Percentiles rank a stretch among this genome's conserved stretches.
These are phyloP conservation scores for Stephania yunnanensis DNA, from an alignment of 164 flowering plant species.

Conservation along the genomic window DNA sequence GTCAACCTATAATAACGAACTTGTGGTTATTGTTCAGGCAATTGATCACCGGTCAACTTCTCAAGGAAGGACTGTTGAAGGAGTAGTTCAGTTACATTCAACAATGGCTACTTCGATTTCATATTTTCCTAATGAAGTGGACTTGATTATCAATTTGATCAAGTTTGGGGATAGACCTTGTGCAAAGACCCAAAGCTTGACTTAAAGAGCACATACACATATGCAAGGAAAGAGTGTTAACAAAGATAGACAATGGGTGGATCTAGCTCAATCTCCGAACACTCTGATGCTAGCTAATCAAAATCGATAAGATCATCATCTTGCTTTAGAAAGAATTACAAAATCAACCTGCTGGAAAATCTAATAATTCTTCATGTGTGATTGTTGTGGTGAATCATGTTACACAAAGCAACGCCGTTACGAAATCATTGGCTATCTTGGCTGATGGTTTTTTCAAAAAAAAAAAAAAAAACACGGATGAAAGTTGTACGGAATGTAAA, in stretches of 20 bases:
- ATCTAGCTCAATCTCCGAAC: not conserved
- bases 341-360: too few species aligned
- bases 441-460: too few species aligned
- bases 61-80: not conserved
- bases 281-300: not conserved
- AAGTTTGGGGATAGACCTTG: slow-evolving; percentile 1
- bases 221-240: not conserved
- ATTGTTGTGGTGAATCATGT: not conserved
- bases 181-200: slow-evolving; percentile 1
- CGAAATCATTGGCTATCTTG: slow-evolving; percentile 7
- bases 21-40: slow-evolving; percentile 1
- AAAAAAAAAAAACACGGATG: too few species aligned
- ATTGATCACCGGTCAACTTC: slow-evolving; percentile 2
- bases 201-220: not conserved
- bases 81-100: not conserved
- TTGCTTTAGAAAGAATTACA: too few species aligned
- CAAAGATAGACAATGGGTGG: not conserved
- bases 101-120: not conserved
- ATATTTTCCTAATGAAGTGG: slow-evolving; percentile 4
- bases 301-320: too few species aligned
- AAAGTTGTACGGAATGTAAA: too few species aligned
- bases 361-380: not conserved
- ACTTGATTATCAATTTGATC: slow-evolving; percentile 6
- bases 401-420: not conserved
- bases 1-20: slow-evolving; percentile 3